Base-by-base conservation (phyloP, 495 filamentous ascomycete species). In the Penicillium parvum region DNA sequence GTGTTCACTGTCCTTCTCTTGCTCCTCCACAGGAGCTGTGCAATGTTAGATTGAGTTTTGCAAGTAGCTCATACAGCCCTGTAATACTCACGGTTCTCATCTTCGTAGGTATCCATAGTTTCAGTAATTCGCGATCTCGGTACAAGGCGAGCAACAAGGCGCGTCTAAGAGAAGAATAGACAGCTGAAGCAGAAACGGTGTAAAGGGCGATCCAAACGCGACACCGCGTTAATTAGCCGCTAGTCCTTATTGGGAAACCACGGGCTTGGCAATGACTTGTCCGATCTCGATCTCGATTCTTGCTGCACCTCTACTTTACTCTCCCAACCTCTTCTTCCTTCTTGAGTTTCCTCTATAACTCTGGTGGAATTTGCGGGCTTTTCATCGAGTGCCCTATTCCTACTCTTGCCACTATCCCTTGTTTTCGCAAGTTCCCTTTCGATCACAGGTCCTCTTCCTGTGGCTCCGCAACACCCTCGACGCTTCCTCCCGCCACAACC, bases 1-100 rank as follows among this genome's bases (percentile, higher is more conserved):
- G 55, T 80, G 76, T 45, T 89, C 85, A 38, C 88, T 84, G 49
- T 89, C 83, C 32, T 81, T 75, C 45, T 82, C 68, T 32, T 75
- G 67, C 40, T 72, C 69, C 43, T 72, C 70, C 58, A 73, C 63
- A 52, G 61, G 67, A 45, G 39, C 54, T 61, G 35, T 17, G n/a
- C 17, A 26, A 9, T 7, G 43, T 49, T 49, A 60, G 50, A 47
- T 48, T 26, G 44, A 45, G 45, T 56, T 49, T 51, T 49, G 34
- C 20, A 2, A 7, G 12, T 15, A 16, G 37, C 26, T 32, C 21
- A 22, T 18, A 38, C 9, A 44, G 25, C 9, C 33, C 19, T 11
- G 28, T 5, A n/a, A 22, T 7, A 47, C 50, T 44, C 33, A 61
- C 57, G 33, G 27, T 45, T 44, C 43, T 58, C 65, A 19, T 72